Base-by-base conservation (phyloP, 441 rosid genomes). In the Croton laevigatus region DNA sequence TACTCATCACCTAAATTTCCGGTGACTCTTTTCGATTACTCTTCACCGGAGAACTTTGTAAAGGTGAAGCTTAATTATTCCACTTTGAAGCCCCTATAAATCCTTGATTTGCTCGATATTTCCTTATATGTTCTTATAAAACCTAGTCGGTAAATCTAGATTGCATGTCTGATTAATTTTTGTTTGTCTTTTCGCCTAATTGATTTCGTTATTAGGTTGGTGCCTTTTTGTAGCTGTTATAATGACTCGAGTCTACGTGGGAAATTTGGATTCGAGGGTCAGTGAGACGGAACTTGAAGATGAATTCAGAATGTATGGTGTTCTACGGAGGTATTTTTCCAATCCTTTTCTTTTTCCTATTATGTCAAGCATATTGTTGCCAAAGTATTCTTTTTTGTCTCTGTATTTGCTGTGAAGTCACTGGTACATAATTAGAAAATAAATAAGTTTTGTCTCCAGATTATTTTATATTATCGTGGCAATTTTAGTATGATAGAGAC, bases 221-320 rank as follows among this genome's bases (percentile, higher is more conserved):
- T 60, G 67, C 27, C 6, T 38, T 8, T n/a, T 71, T 70, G 65
- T 40, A 8, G 32, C 70, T 60, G 42, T 60, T 27, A 71, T 59
- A 71, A 88, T 88, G 93, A 70, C 93, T 68, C 80, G 91, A 54
- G 94, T 91, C 76, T 91, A 90, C 63, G 89, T 91, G 13, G 96
- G 96, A 46, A 90, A 88, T 73, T 54, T 91, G 82, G 96, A 91
- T 55, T 85, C 92, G 53, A 85, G 86, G 11, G 91, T 88, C 59
- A 40, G 84, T 22, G 94, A 90, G 81, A 82, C 89, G 71, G 94
- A 92, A 17, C 91, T 92, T 4, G 98, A 88, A 81, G 91, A 92
- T 62, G 96, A 88, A 78, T 92, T 92, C 81, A 84, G 86, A 34
- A 49, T 82, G 71, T 92, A 78, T 62, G 94, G 96, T 66, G 90